Conservation (phyloP, 176 grass and related monocot genomes). For the Aegilops sharonensis region DNA sequence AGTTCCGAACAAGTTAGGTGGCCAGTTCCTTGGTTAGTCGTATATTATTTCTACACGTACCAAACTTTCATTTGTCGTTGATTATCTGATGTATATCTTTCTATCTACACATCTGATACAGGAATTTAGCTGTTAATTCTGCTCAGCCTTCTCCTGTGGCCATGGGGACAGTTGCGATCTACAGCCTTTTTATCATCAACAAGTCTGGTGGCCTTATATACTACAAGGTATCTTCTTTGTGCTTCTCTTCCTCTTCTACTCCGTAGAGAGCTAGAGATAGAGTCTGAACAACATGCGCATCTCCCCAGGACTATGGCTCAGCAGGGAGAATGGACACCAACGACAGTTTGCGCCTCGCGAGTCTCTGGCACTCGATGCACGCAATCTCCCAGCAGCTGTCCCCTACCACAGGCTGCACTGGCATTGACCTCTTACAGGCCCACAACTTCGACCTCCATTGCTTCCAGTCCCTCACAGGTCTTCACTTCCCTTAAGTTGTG, state of each 20-base stretch:
- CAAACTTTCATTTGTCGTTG: too few relatives aligned
- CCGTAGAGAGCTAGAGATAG: background rate
- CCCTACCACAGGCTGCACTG: slow-evolving; percentile 63
- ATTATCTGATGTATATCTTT: too few relatives aligned
- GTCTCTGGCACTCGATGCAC: slow-evolving; percentile 98
- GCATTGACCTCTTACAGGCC: slow-evolving; percentile 81
- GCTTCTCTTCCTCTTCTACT: slow-evolving; percentile 11
- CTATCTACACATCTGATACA: background rate
- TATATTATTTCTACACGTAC: too few relatives aligned
- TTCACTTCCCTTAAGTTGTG: slow-evolving; percentile 1
- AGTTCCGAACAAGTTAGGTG: too few relatives aligned
- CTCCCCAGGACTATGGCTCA: slow-evolving; percentile 74
- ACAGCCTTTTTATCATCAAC: slow-evolving; percentile 96
- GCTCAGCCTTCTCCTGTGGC: background rate
- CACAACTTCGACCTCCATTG: slow-evolving; percentile 95
- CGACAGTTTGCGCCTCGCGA: slow-evolving; percentile 80
- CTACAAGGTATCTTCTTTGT: slow-evolving; percentile 59
- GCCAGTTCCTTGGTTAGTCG: too few relatives aligned
- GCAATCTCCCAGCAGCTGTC: slow-evolving; percentile 98
- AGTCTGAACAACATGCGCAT: slow-evolving; percentile 15
- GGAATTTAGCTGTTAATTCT: background rate
- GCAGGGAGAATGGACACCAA: slow-evolving; percentile 94
- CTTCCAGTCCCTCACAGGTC: slow-evolving; percentile 93
- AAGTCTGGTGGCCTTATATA: slow-evolving; percentile 97
- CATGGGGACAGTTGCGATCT: slow-evolving; percentile 70